These are phyloP conservation scores for Aspergillus incahuasiensis DNA, from an alignment of 495 filamentous ascomycete genomes.

Conservation along the genomic window DNA sequence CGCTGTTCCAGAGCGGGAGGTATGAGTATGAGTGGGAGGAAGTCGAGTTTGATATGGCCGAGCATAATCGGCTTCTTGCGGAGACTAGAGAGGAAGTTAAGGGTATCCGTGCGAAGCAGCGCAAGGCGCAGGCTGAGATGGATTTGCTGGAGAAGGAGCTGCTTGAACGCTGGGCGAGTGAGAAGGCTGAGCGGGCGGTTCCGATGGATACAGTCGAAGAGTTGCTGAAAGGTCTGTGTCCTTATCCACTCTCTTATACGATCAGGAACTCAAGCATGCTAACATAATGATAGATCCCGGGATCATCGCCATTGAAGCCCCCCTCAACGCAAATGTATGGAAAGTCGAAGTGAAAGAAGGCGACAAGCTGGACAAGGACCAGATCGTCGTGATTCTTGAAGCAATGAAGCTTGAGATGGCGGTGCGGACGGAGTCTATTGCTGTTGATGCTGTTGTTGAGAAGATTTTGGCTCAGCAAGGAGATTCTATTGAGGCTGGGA, in stretches of 20 bases:
- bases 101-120: conserved; percentile 36
- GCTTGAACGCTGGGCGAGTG: conserved; percentile 41
- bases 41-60: conserved; percentile 48
- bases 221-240: conserved; percentile 32
- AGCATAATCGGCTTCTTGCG: conserved; percentile 43
- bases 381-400: conserved; percentile 43
- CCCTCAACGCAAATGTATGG: conserved; percentile 56
- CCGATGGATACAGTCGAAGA: conserved; percentile 38
- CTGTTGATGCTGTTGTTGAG: not conserved
- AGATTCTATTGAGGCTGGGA: conserved; percentile 38
- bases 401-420: conserved; percentile 52
- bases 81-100: conserved; percentile 40
- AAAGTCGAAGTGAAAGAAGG: conserved; percentile 47
- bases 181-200: conserved; percentile 42
- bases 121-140: conserved; percentile 44
- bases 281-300: conserved; percentile 29
- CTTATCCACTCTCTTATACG: not conserved
- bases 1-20: conserved; percentile 39
- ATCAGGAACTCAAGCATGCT: not conserved
- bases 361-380: conserved; percentile 27
- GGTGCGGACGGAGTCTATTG: not conserved
- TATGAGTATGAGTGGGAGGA: conserved; percentile 48
- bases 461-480: conserved; percentile 35
- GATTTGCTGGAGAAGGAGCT: conserved; percentile 38
- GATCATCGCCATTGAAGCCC: conserved; percentile 39